Conservation (phyloP, 2,329 filamentous ascomycete species). For the Alternaria ventricosa region DNA sequence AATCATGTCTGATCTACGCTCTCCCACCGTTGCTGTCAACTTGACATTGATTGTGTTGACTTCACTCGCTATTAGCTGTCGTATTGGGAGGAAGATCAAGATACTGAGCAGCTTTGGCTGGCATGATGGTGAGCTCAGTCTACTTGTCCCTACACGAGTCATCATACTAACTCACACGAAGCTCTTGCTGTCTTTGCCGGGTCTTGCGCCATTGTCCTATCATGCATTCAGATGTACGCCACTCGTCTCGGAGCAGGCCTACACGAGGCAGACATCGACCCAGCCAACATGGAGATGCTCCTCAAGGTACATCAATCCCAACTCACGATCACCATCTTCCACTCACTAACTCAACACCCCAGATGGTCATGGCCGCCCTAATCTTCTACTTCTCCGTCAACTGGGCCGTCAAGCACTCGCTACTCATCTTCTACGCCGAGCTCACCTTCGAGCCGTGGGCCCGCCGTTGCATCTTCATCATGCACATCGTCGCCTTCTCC, state of each 20-base stretch:
- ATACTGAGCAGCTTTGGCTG: constrained; percentile 31
- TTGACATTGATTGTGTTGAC: constrained; percentile 32
- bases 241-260: constrained; percentile 32
- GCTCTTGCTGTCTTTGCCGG: constrained; percentile 32
- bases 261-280: constrained; percentile 15
- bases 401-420: constrained; percentile 50
- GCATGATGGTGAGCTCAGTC: constrained; percentile 32
- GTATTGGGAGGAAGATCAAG: constrained; percentile 29
- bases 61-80: constrained; percentile 27
- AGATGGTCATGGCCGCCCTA: constrained; percentile 32
- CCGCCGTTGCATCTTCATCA: constrained; percentile 38
- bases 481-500: constrained; percentile 43
- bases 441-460: constrained; percentile 38
- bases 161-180: constrained; percentile 13
- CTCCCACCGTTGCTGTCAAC: constrained; percentile 34
- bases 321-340: no score
- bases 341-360: neutral
- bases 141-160: neutral
- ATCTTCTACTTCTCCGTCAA: constrained; percentile 51
- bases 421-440: constrained; percentile 50
- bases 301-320: constrained; percentile 13
- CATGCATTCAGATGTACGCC: constrained; percentile 31
- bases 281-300: constrained; percentile 14
- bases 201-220: constrained; percentile 32
- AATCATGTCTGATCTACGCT: constrained; percentile 19